phyloP scores from a whole-genome alignment of 192 early-diverging fungal species.

The Coemansia sp. region DNA sequence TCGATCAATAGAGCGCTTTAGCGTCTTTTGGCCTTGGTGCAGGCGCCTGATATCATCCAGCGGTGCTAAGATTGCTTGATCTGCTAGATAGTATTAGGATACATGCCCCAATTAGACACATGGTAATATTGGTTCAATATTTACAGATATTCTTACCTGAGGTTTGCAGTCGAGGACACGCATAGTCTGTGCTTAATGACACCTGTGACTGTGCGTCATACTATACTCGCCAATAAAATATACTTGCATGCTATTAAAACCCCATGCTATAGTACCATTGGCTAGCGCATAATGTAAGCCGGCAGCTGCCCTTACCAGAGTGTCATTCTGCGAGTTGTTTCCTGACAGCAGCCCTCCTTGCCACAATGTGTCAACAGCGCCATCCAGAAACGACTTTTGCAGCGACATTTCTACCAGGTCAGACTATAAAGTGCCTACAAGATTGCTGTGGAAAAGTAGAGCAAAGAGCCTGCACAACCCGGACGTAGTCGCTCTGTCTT shows the following conservation, averaged over 20 bases:
- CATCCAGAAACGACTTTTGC: constrained; percentile 45
- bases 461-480: neutral
- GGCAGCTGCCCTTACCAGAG: constrained; percentile 20
- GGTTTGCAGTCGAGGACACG: neutral
- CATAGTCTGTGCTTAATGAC: constrained; percentile 15
- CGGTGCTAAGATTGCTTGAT: neutral
- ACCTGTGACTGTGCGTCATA: constrained; percentile 33
- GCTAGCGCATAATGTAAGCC: no score
- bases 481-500: neutral
- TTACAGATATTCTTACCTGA: constrained; percentile 13
- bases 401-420: constrained; percentile 16
- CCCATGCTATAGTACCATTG: neutral
- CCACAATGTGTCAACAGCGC: constrained; percentile 20
- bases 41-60: constrained; percentile 29
- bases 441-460: no score
- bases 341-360: constrained; percentile 16
- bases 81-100: neutral
- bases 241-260: neutral
- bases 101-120: neutral
- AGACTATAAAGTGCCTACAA: neutral
- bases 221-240: constrained; percentile 1
- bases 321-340: constrained; percentile 41
- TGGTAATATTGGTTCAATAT: neutral
- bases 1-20: constrained; percentile 37
- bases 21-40: constrained; percentile 38